A percentile compares a stretch with the other conserved stretches of the same genome.
Conservation (phyloP, 352 stramenopile genomes). For the Peronospora farinosa region DNA sequence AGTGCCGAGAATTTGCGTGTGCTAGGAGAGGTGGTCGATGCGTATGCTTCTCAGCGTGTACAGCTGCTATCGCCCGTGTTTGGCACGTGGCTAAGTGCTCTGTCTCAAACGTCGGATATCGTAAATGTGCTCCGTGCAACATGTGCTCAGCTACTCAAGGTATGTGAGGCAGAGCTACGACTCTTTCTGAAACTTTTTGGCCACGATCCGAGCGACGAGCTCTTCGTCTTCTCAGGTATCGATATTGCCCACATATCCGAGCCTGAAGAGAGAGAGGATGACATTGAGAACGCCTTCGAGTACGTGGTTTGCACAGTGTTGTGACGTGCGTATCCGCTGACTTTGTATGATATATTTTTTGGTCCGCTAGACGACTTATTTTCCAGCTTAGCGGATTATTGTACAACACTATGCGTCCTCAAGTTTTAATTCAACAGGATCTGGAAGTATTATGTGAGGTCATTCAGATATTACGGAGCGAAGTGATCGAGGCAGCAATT, state of each 20-base stretch:
- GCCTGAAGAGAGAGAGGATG: conserved; percentile 33
- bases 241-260: conserved; percentile 1
- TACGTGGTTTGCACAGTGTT: conserved; percentile 21
- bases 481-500: conserved; percentile 72
- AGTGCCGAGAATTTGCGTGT: conserved; percentile 38
- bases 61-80: conserved; percentile 53
- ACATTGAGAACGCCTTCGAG: conserved; percentile 61
- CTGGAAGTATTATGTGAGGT: conserved; percentile 73
- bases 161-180: conserved; percentile 71
- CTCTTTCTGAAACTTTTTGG: conserved; percentile 71
- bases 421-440: conserved; percentile 67
- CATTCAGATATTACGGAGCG: conserved; percentile 67
- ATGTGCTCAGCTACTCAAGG: conserved; percentile 55
- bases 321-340: not conserved
- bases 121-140: conserved; percentile 65
- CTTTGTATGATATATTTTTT: not conserved
- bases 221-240: conserved; percentile 37
- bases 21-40: conserved; percentile 47
- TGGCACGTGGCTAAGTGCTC: conserved; percentile 37
- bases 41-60: conserved; percentile 55
- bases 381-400: conserved; percentile 68
- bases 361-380: conserved; percentile 47
- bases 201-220: conserved; percentile 43
- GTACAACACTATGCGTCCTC: conserved; percentile 65
- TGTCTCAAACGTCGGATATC: conserved; percentile 58